Conservation (phyloP, 306 rosid genomes). For the Dryas octopetala region DNA sequence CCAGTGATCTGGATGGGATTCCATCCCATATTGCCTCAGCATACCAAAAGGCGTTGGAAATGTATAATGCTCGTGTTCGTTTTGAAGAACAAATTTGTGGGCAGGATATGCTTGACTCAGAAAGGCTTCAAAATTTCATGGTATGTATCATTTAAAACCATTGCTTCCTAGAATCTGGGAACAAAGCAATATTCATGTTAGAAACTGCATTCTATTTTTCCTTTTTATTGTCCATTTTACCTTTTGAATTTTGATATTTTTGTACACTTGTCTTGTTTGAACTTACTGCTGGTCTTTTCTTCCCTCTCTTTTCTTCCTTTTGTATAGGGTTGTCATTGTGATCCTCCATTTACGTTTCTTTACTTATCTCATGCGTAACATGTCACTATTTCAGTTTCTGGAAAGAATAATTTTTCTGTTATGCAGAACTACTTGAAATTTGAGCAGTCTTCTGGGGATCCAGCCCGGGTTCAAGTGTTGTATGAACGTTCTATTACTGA, state of each 20-base stretch:
- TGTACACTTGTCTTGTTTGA: neutral
- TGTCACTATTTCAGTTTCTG: neutral
- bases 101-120: constrained; percentile 56
- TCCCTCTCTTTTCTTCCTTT: constrained; percentile 6
- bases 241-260: neutral
- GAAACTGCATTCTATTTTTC: neutral
- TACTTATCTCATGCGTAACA: neutral
- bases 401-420: constrained; percentile 11
- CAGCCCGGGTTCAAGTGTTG: constrained; percentile 72
- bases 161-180: neutral
- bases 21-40: constrained; percentile 63
- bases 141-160: constrained; percentile 33
- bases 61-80: constrained; percentile 64
- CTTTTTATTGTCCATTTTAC: neutral
- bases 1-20: constrained; percentile 41
- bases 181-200: neutral
- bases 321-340: neutral
- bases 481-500: constrained; percentile 85
- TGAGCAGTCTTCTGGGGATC: constrained; percentile 77
- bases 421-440: constrained; percentile 80
- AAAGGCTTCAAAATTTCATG: constrained; percentile 62
- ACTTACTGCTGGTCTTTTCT: constrained; percentile 10
- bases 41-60: constrained; percentile 70
- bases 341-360: neutral
- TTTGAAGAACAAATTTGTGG: constrained; percentile 61